phyloP scores from a whole-genome alignment of 2,329 filamentous ascomycete genomes.

The Epichloe glyceriae region DNA sequence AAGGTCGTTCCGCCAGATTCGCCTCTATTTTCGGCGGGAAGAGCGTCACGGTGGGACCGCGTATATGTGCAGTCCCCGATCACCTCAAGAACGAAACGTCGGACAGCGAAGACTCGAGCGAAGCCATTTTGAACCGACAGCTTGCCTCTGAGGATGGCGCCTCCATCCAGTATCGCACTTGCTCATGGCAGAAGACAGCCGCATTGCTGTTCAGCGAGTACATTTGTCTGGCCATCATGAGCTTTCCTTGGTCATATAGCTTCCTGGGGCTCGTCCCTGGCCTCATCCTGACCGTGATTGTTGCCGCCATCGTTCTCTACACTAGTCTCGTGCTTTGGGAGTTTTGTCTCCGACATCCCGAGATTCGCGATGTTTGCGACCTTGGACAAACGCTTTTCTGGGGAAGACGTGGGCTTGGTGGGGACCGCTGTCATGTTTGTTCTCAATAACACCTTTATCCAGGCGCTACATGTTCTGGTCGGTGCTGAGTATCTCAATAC shows the following conservation, averaged over 20 bases:
- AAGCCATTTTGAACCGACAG: constrained; percentile 47
- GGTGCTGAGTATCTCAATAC: constrained; percentile 85
- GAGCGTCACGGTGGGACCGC: constrained; percentile 32
- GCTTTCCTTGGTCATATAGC: constrained; percentile 87
- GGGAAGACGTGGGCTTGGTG: constrained; percentile 62
- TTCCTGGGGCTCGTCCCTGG: constrained; percentile 74
- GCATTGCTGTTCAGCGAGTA: constrained; percentile 89
- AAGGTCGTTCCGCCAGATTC: constrained; percentile 14
- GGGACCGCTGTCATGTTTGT: constrained; percentile 75
- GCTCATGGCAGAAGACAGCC: constrained; percentile 91
- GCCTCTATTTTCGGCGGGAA: constrained; percentile 26
- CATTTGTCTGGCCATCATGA: constrained; percentile 87
- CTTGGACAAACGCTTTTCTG: constrained; percentile 93
- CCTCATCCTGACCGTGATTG: constrained; percentile 66
- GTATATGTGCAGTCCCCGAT: constrained; percentile 34
- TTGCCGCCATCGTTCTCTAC: constrained; percentile 70
- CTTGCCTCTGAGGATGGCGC: constrained; percentile 64
- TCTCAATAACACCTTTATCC: constrained; percentile 87
- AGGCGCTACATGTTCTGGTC: constrained; percentile 68
- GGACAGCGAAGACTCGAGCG: constrained; percentile 32
- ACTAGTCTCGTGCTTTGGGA: constrained; percentile 56
- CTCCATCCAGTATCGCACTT: constrained; percentile 83
- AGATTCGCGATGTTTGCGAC: constrained; percentile 86
- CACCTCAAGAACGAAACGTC: constrained; percentile 22
- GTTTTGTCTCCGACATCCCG: constrained; percentile 81